phyloP scores from a whole-genome alignment of 371 early-diverging fungal species.

The Chytridium lagenaria region DNA sequence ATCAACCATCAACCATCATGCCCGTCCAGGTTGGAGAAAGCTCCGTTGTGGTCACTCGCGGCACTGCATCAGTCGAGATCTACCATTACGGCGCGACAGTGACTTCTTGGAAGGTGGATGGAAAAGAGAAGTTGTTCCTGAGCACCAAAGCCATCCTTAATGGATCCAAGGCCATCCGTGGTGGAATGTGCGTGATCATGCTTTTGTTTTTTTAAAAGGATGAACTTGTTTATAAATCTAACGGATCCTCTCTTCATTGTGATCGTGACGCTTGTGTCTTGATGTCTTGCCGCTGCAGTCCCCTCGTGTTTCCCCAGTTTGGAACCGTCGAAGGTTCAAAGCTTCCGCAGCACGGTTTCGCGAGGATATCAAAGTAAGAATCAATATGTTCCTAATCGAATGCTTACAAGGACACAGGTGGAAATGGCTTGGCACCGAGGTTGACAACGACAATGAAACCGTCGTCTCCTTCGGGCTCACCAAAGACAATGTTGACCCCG shows the following conservation, averaged over 20 bases:
- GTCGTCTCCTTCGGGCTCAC: slow-evolving; percentile 65
- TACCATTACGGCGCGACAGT: slow-evolving; percentile 79
- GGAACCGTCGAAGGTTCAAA: slow-evolving; percentile 64
- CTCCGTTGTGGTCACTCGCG: slow-evolving; percentile 28
- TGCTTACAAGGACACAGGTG: slow-evolving; percentile 28
- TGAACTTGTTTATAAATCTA: no score
- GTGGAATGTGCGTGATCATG: slow-evolving; percentile 60
- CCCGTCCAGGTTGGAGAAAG: background rate
- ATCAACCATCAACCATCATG: background rate
- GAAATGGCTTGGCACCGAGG: slow-evolving; percentile 40
- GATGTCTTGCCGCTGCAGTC: slow-evolving; percentile 46
- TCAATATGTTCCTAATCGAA: background rate
- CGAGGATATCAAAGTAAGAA: slow-evolving; percentile 48
- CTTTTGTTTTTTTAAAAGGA: background rate
- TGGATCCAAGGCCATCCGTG: slow-evolving; percentile 86
- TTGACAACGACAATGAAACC: slow-evolving; percentile 63
- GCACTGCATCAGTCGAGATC: slow-evolving; percentile 53
- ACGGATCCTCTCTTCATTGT: background rate
- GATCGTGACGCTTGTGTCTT: background rate
- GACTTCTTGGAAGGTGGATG: slow-evolving; percentile 74
- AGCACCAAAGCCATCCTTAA: slow-evolving; percentile 74
- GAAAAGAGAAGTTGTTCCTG: slow-evolving; percentile 75
- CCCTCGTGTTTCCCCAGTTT: slow-evolving; percentile 85
- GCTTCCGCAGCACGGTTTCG: slow-evolving; percentile 87
- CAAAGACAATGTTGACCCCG: slow-evolving; percentile 34